Conservation (phyloP, 2,329 filamentous ascomycete species). For the Ophiosphaerella herpotricha region DNA sequence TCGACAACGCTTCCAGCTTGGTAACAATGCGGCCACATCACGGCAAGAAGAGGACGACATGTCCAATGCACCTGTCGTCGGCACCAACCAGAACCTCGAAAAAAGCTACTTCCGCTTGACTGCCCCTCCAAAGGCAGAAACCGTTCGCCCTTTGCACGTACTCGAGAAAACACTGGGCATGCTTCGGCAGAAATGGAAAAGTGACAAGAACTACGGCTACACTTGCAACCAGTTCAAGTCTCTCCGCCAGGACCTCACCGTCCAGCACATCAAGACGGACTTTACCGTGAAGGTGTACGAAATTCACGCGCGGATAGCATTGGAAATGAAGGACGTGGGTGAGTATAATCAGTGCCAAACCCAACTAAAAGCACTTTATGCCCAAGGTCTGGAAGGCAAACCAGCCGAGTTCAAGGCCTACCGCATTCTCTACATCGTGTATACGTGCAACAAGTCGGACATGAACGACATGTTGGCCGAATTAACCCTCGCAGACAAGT, state of each 20-base stretch:
- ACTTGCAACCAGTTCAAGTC: slow-evolving; percentile 99
- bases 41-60: slow-evolving; percentile 56
- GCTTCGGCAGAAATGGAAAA: slow-evolving; percentile 92
- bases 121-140: slow-evolving; percentile 82
- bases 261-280: slow-evolving; percentile 94
- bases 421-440: slow-evolving; percentile 99
- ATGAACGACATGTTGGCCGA: slow-evolving; percentile 98
- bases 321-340: slow-evolving; percentile 99
- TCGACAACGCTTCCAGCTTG: slow-evolving; percentile 78
- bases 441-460: slow-evolving; percentile 96
- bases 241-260: slow-evolving; percentile 94
- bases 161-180: slow-evolving; percentile 84
- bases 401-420: slow-evolving; percentile 97
- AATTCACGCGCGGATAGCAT: slow-evolving; percentile 93
- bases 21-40: slow-evolving; percentile 52
- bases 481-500: slow-evolving; percentile 97
- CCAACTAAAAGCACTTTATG: slow-evolving; percentile 90
- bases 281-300: slow-evolving; percentile 98
- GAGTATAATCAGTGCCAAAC: slow-evolving; percentile 99
- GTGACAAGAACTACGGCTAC: slow-evolving; percentile 92
- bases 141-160: slow-evolving; percentile 81
- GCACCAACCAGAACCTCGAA: slow-evolving; percentile 81
- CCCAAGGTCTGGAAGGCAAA: slow-evolving; percentile 83
- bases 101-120: slow-evolving; percentile 96
- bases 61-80: slow-evolving; percentile 73